A percentile compares a stretch with the other conserved stretches of the same genome.
Evolutionary conservation across 2,329 filamentous ascomycete species (phyloP).

Genomic region (Teratosphaeria epicoccoides): DNA sequence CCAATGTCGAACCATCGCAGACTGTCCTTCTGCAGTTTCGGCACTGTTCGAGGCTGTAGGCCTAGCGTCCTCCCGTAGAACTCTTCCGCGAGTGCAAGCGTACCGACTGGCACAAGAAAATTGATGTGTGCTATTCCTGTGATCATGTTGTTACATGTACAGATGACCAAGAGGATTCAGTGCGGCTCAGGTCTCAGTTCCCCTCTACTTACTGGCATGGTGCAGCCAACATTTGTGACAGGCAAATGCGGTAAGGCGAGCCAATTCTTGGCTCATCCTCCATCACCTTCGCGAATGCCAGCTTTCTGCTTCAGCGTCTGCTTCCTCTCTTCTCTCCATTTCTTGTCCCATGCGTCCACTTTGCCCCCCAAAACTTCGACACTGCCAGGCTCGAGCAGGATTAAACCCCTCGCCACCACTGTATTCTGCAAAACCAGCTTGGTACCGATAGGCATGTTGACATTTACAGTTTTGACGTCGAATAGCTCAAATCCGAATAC

Average conservation of each 20-base stretch:
- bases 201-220: too few relatives aligned
- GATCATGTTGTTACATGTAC: conserved; percentile 32
- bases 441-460: conserved; percentile 62
- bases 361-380: conserved; percentile 76
- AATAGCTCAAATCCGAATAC: conserved; percentile 64
- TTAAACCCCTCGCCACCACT: conserved; percentile 60
- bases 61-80: conserved; percentile 50
- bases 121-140: conserved; percentile 48
- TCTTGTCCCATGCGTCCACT: conserved; percentile 67
- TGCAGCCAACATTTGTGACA: background rate
- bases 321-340: conserved; percentile 65
- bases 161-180: background rate
- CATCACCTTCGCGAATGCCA: conserved; percentile 12
- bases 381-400: conserved; percentile 63
- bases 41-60: conserved; percentile 43
- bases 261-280: background rate
- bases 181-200: background rate
- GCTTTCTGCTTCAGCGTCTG: conserved; percentile 49
- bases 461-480: conserved; percentile 52
- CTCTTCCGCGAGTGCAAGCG: conserved; percentile 39
- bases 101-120: conserved; percentile 45
- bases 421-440: conserved; percentile 64
- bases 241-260: background rate
- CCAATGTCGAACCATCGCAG: conserved; percentile 52
- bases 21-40: conserved; percentile 39